Evolutionary conservation across 768 basidiomycete species (phyloP).

Genomic region (Psilocybe sp.): DNA sequence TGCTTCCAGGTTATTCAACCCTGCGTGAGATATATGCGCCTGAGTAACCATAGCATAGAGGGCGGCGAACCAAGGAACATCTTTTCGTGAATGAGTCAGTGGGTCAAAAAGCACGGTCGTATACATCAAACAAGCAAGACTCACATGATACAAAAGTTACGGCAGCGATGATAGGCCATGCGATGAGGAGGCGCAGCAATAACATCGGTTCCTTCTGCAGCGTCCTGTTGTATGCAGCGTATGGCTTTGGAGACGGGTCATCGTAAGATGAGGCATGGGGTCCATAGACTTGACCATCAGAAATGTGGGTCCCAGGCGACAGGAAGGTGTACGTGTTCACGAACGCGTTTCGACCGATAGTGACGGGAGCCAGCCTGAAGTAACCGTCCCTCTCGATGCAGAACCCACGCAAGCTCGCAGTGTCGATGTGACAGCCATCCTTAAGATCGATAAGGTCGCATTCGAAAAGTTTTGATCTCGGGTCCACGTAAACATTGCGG

Average conservation of each 20-base stretch:
- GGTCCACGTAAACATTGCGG: conserved; percentile 34
- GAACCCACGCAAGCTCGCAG: conserved; percentile 38
- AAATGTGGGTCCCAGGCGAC: conserved; percentile 36
- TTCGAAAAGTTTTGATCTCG: conserved; percentile 38
- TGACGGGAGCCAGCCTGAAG: conserved; percentile 37
- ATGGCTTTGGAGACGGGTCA: conserved; percentile 30
- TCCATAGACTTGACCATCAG: conserved; percentile 36
- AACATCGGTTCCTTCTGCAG: conserved; percentile 27
- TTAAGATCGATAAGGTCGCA: conserved; percentile 40
- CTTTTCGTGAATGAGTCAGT: conserved; percentile 16
- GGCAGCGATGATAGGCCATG: conserved; percentile 35
- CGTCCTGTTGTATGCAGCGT: conserved; percentile 39
- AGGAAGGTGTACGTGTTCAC: conserved; percentile 45
- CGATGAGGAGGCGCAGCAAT: conserved; percentile 32
- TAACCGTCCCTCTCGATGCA: conserved; percentile 43
- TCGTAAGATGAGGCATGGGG: conserved; percentile 46
- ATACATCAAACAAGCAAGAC: conserved; percentile 6
- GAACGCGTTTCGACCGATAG: conserved; percentile 34
- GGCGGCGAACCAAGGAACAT: conserved; percentile 40
- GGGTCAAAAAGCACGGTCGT: neutral
- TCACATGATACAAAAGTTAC: conserved; percentile 33
- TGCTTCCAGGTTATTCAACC: conserved; percentile 33
- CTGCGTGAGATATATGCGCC: conserved; percentile 20
- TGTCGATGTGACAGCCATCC: conserved; percentile 43
- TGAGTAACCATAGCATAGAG: conserved; percentile 36